Base-by-base conservation (phyloP, 2,329 filamentous ascomycete species). In the Cercospora zeae-maydis region DNA sequence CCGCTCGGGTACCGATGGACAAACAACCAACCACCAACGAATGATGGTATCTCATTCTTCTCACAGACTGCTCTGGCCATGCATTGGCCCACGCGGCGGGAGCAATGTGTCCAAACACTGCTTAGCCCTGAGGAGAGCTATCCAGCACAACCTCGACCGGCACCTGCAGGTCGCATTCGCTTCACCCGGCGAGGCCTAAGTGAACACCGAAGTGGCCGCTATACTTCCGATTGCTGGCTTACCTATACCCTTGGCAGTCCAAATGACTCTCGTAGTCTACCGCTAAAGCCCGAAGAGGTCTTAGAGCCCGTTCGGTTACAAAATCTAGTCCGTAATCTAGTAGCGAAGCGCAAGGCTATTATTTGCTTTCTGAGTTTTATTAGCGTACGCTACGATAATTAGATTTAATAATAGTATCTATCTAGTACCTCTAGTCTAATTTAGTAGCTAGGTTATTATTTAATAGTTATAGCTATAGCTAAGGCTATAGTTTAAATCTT, bases 161-260 rank as follows among this genome's bases (percentile, higher is more conserved):
- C 14, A 55, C 57, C 19, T 31, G 60, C 58, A 58, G 53, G 62
- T 51, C 52, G 56, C 61, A 61, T 58, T 63, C 55, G 55, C 52
- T 61, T 62, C 39, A 55, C 39, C 53, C 49, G 61, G 60, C 64
- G 61, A 56, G 65, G 58, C 57, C 58, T 30, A 58, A 61, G 21
- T 39, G 61, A 57, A 57, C 36, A 62, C 59, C 64, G 61, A 63
- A 66, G 63, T 63, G 62, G 24, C 61, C 64, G 64, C 58, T 55
- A 62, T 45, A 60, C 58, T 56, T 63, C 51, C 19, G 49, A 47
- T 54, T 45, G 13, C 57, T 62, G 61, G 52, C 31, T 63, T 61
- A 58, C 58, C 52, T 54, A 33, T 51, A 45, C 37, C 24, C 45
- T 58, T 30, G 57, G 52, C 58, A 37, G 33, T 52, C 2, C 19